Evolutionary conservation across 441 rosid species (phyloP).

Genomic region (Adansonia gregorii): DNA sequence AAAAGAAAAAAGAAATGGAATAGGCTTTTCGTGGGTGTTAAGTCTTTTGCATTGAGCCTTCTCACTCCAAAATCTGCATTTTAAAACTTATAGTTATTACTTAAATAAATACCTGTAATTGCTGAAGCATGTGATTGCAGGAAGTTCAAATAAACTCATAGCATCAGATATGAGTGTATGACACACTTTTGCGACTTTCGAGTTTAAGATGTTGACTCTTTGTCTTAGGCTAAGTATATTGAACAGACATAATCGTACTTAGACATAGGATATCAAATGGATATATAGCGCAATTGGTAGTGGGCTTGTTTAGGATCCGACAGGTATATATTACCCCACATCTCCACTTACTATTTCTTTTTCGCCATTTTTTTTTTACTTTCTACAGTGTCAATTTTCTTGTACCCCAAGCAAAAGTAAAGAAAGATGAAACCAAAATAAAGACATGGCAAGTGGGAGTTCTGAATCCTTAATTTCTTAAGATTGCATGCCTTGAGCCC

Average conservation of each 20-base stretch:
- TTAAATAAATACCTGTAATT: background rate
- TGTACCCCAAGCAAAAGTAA: background rate
- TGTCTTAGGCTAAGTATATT: background rate
- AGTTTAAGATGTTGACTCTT: background rate
- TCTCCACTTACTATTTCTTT: slow-evolving; percentile 39
- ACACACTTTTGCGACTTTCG: background rate
- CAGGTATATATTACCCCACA: slow-evolving; percentile 81
- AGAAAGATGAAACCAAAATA: slow-evolving; percentile 1
- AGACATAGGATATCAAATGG: slow-evolving; percentile 31
- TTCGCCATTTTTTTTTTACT: background rate
- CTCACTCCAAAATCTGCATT: background rate
- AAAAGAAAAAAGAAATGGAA: no score
- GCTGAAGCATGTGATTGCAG: background rate
- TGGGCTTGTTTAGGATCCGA: slow-evolving; percentile 99
- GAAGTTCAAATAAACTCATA: background rate
- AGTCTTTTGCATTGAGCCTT: background rate
- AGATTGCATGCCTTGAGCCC: slow-evolving; percentile 2
- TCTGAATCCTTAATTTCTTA: background rate
- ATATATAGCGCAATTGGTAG: slow-evolving; percentile 99
- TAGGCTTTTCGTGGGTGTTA: background rate
- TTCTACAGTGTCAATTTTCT: background rate
- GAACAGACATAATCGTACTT: background rate
- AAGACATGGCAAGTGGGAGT: background rate
- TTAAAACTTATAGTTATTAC: background rate
- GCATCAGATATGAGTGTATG: background rate